Percentiles rank a stretch among this genome's conserved stretches.
These are phyloP conservation scores for Mycena albidolilacea DNA, from an alignment of 768 basidiomycete species.

Conservation along the genomic window DNA sequence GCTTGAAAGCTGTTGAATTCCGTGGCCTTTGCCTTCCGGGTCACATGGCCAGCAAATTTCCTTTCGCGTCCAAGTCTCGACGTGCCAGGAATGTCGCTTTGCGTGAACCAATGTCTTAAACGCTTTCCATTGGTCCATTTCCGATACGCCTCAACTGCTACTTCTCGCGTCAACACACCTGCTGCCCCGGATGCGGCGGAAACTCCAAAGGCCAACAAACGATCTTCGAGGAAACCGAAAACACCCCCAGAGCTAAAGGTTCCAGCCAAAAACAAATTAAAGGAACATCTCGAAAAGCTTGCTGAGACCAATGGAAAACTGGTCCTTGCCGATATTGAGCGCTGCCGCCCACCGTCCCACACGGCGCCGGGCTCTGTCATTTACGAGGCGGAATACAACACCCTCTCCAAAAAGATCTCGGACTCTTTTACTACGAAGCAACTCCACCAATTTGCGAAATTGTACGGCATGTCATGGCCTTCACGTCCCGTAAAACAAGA, in stretches of 20 bases:
- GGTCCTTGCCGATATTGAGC: slow-evolving; percentile 74
- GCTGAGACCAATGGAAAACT: slow-evolving; percentile 61
- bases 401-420: slow-evolving; percentile 67
- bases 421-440: slow-evolving; percentile 77
- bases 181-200: not conserved
- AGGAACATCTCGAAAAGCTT: slow-evolving; percentile 71
- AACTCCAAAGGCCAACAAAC: slow-evolving; percentile 10
- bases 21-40: not conserved
- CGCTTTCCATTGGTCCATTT: slow-evolving; percentile 31
- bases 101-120: slow-evolving; percentile 28
- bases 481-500: slow-evolving; percentile 55
- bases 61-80: not conserved
- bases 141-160: slow-evolving; percentile 25
- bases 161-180: not conserved
- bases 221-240: not conserved
- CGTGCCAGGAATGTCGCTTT: not conserved
- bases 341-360: slow-evolving; percentile 60
- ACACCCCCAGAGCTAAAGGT: slow-evolving; percentile 43
- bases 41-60: not conserved
- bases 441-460: slow-evolving; percentile 65
- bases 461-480: slow-evolving; percentile 60
- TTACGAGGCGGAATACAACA: slow-evolving; percentile 69
- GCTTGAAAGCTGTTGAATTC: not conserved
- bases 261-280: slow-evolving; percentile 62
- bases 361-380: slow-evolving; percentile 56